Percentiles rank a stretch among this genome's conserved stretches.
Evolutionary conservation across 2,329 filamentous ascomycete species (phyloP).

Genomic region (Aspergillus bombycis): DNA sequence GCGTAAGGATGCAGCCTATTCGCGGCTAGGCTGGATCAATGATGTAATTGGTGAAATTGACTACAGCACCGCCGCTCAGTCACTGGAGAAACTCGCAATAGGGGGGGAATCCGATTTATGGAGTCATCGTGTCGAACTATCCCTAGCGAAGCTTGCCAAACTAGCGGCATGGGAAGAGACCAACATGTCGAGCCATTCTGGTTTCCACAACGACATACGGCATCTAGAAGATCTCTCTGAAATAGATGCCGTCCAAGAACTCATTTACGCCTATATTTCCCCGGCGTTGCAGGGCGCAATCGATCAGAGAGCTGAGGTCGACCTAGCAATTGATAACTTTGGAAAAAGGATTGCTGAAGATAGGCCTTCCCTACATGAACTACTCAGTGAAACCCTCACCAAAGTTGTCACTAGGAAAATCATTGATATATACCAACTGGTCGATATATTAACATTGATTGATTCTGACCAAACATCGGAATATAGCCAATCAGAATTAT

Average conservation of each 20-base stretch:
- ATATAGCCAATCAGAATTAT: conserved; percentile 54
- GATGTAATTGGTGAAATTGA: conserved; percentile 78
- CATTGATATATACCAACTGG: conserved; percentile 59
- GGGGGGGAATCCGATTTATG: conserved; percentile 78
- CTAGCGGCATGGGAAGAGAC: conserved; percentile 62
- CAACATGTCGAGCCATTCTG: conserved; percentile 29
- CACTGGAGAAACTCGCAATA: conserved; percentile 70
- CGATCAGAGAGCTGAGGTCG: conserved; percentile 75
- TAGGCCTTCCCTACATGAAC: conserved; percentile 67
- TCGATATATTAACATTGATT: conserved; percentile 75
- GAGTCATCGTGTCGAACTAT: conserved; percentile 92
- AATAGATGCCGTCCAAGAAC: conserved; percentile 77
- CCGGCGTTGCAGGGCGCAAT: conserved; percentile 71
- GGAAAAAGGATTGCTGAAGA: conserved; percentile 57
- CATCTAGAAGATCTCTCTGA: conserved; percentile 67
- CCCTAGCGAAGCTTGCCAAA: conserved; percentile 79
- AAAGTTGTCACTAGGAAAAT: conserved; percentile 72
- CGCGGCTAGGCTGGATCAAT: conserved; percentile 92
- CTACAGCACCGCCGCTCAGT: conserved; percentile 71
- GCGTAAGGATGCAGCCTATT: conserved; percentile 69
- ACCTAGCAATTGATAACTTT: conserved; percentile 73
- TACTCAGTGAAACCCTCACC: conserved; percentile 72
- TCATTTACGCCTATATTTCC: conserved; percentile 71
- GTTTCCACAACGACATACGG: conserved; percentile 49
- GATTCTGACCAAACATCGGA: conserved; percentile 53